Base-by-base conservation (phyloP, 164 flowering plant species). In the Stephania yunnanensis region DNA sequence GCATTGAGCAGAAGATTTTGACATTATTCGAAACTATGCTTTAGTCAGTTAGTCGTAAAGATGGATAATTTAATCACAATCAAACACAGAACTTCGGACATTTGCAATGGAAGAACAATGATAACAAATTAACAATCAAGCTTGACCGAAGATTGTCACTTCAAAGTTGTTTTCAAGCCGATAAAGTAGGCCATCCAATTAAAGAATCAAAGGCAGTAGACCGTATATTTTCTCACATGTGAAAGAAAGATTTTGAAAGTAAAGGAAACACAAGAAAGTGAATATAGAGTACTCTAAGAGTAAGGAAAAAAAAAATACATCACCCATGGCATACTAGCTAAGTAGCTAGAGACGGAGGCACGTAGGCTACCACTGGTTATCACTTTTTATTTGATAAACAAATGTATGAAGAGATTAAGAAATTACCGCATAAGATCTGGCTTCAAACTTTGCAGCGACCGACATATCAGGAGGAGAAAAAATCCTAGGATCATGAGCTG, bases 381-480 rank as follows among this genome's bases (percentile, higher is more conserved):
- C 55, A 50, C 15, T 61, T 61, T 61, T 61, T 61, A 2, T 58
- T 58, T 55, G 63, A 6, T n/a, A n/a, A 45, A 31, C 9, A 69
- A 15, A 46, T 7, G 0, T 46, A 46, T 20, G 30, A 10, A n/a
- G 9, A 69, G 20, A 69, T 42, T 69, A 3, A 10, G 20, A n/a
- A 36, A 29, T 11, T 48, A 61, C 66, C 66, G 9, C 66, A 71
- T 71, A 50, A 53, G 45, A 5, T 29, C 44, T 9, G 46, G 46
- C 36, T 2, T 30, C 17, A 44, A 29, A 48, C 17, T 70, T 77
- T 1, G 78, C 76, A 1, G 11, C 48, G 1, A 68, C 68, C 8
- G 69, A 10, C 74, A 78, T 78, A 81, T 92, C 97, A n/a, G 71
- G 80, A 10, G 7, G 72, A 15, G 86, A 85, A 64, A 89, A 52